Percentiles rank a stretch among this genome's conserved stretches.
Conservation (phyloP, 2,329 filamentous ascomycete genomes). For the Trichoderma sp. region DNA sequence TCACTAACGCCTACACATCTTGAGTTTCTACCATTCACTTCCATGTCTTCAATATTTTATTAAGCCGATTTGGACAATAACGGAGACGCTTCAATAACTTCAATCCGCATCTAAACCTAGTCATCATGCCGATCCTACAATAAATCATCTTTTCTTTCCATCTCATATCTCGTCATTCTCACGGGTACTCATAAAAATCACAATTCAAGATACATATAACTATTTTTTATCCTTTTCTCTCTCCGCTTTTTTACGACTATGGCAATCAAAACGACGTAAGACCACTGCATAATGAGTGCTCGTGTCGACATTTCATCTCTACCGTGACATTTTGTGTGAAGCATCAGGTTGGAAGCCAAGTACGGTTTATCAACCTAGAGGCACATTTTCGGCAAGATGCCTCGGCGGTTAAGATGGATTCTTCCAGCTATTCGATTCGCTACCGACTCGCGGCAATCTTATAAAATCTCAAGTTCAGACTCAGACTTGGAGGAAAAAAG, state of each 20-base stretch:
- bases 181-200: not conserved
- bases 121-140: not conserved
- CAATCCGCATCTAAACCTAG: too few species aligned
- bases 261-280: too few species aligned
- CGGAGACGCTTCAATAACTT: not conserved
- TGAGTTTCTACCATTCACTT: not conserved
- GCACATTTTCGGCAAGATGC: not conserved
- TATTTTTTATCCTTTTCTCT: not conserved
- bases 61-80: not conserved
- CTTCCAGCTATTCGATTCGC: not conserved
- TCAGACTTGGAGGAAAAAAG: not conserved
- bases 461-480: not conserved
- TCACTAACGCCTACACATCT: not conserved
- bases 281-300: not conserved
- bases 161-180: not conserved
- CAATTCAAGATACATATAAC: not conserved
- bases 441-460: not conserved
- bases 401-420: not conserved
- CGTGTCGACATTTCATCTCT: not conserved
- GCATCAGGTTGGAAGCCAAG: not conserved
- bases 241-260: too few species aligned
- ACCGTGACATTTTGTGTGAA: not conserved
- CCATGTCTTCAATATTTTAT: not conserved
- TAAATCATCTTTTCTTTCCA: not conserved
- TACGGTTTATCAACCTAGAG: not conserved